These are phyloP conservation scores for Thermothelomyces thermophilus DNA, from an alignment of 2,329 filamentous ascomycete species.

Conservation along the genomic window DNA sequence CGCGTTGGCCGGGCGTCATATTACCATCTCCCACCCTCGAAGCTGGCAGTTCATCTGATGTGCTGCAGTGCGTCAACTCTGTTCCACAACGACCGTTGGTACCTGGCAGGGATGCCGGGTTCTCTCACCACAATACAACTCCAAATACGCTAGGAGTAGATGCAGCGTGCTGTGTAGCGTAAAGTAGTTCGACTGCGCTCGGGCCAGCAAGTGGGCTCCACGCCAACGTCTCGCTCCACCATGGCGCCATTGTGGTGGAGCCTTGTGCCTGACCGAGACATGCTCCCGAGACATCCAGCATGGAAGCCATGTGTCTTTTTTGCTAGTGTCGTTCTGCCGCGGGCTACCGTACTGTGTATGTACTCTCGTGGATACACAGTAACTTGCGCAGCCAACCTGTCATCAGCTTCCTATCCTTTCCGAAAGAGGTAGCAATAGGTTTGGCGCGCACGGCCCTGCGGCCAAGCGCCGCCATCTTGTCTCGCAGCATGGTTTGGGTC, in stretches of 20 bases:
- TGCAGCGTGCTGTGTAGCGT: too few relatives aligned
- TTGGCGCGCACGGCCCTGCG: background rate
- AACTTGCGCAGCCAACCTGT: too few relatives aligned
- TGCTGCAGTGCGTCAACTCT: conserved; percentile 6
- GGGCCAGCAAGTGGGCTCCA: conserved; percentile 3
- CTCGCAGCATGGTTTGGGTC: background rate
- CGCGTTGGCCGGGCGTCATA: conserved; percentile 11
- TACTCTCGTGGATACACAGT: too few relatives aligned
- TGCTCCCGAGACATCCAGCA: conserved; percentile 9
- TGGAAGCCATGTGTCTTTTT: conserved; percentile 14
- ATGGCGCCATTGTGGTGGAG: conserved; percentile 18
- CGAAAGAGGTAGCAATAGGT: background rate
- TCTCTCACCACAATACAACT: background rate
- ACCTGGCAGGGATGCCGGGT: conserved; percentile 1
- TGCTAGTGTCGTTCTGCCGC: background rate
- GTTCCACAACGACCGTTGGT: conserved; percentile 8
- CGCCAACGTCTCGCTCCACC: conserved; percentile 15
- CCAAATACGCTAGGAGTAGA: too few relatives aligned
- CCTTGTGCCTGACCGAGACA: conserved; percentile 19
- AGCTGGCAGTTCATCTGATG: conserved; percentile 17
- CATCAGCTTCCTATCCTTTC: conserved; percentile 5
- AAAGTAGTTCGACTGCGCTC: background rate
- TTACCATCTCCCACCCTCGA: background rate
- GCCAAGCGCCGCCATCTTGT: background rate
- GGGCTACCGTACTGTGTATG: too few relatives aligned